phyloP scores from a whole-genome alignment of 2,329 filamentous ascomycete species.

The Stagonosporopsis vannaccii region DNA sequence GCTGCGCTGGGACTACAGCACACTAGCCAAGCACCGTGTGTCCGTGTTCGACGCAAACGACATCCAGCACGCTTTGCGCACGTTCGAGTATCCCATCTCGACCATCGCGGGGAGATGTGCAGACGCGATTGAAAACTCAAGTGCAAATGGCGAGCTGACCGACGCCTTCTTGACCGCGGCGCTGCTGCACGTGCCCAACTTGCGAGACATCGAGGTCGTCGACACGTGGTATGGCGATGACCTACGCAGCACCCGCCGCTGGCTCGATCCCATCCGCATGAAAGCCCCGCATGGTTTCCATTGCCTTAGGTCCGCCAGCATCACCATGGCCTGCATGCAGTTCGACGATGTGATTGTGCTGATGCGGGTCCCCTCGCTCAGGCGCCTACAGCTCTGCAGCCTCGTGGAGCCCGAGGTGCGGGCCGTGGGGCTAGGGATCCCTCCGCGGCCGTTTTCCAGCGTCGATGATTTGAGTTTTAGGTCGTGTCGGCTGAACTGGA shows the following conservation, averaged over 20 bases:
- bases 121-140: background rate
- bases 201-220: slow-evolving; percentile 8
- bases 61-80: slow-evolving; percentile 9
- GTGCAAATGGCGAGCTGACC: slow-evolving; percentile 8
- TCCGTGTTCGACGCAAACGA: slow-evolving; percentile 7
- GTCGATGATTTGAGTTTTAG: slow-evolving; percentile 13
- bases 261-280: slow-evolving; percentile 16
- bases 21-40: slow-evolving; percentile 8
- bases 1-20: slow-evolving; percentile 15
- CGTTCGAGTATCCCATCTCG: slow-evolving; percentile 6
- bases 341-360: slow-evolving; percentile 15
- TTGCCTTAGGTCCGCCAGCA: slow-evolving; percentile 7
- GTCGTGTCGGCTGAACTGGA: slow-evolving; percentile 16
- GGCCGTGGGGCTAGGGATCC: slow-evolving; percentile 3
- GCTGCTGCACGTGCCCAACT: slow-evolving; percentile 6
- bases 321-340: slow-evolving; percentile 18
- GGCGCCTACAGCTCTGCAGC: slow-evolving; percentile 13
- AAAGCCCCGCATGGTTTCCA: slow-evolving; percentile 6
- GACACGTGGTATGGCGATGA: slow-evolving; percentile 20
- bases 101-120: slow-evolving; percentile 6
- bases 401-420: slow-evolving; percentile 15
- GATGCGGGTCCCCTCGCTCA: slow-evolving; percentile 13
- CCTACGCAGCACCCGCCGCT: slow-evolving; percentile 6
- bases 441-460: slow-evolving; percentile 9
- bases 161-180: slow-evolving; percentile 10